Conservation (phyloP, 31 red algal species). For the Asparagopsis taxiformis region DNA sequence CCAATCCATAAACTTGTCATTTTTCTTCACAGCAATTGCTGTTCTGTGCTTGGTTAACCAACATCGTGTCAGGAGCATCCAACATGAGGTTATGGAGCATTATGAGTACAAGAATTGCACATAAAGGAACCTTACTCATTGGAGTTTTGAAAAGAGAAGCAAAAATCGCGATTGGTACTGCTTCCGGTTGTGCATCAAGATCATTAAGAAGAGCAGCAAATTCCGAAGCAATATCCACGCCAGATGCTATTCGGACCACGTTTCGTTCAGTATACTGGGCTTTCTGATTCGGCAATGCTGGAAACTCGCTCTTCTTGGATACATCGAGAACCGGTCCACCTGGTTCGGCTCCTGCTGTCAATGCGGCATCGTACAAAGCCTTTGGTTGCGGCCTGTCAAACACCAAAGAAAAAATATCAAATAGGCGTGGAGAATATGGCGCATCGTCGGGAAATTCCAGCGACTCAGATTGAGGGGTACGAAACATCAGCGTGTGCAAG, state of each 20-base stretch:
- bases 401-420: slow-evolving; percentile 20
- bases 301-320: background rate
- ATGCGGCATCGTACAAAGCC: slow-evolving; percentile 5
- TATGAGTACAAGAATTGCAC: slow-evolving; percentile 33
- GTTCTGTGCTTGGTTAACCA: too few relatives aligned
- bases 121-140: slow-evolving; percentile 39
- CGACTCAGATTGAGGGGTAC: slow-evolving; percentile 12
- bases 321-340: slow-evolving; percentile 18
- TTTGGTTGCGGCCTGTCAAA: slow-evolving; percentile 23
- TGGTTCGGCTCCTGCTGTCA: slow-evolving; percentile 21
- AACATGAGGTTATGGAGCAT: slow-evolving; percentile 61
- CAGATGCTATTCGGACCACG: slow-evolving; percentile 27
- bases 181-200: slow-evolving; percentile 27
- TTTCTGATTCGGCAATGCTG: slow-evolving; percentile 7
- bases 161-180: slow-evolving; percentile 50
- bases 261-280: slow-evolving; percentile 22
- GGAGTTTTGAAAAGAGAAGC: slow-evolving; percentile 55
- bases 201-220: slow-evolving; percentile 40
- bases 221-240: slow-evolving; percentile 33
- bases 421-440: slow-evolving; percentile 21
- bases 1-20: slow-evolving; percentile 78
- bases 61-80: slow-evolving; percentile 35
- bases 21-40: slow-evolving; percentile 25
- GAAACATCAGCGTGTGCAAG: slow-evolving; percentile 31
- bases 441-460: slow-evolving; percentile 4